Percentiles rank a stretch among this genome's conserved stretches.
Conservation (phyloP, 176 grass and related monocot genomes). For the Zea mays region Zm-B73-REFERENCE-NAM-5.0 NC_050096.1:233249001-233249500, state of each 20-base stretch:
- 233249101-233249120: constrained; percentile 18
- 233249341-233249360: constrained; percentile 84
- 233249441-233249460: constrained; percentile 75
- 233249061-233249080: constrained; percentile 7
- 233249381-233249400: constrained; percentile 96
- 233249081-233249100: constrained; percentile 24
- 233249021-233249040: constrained; percentile 11
- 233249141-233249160: constrained; percentile 11
- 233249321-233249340: constrained; percentile 70
- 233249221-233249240: constrained; percentile 5
- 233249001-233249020: constrained; percentile 13
- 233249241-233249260: constrained; percentile 38
- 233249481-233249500: constrained; percentile 31
- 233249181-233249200: constrained; percentile 22
- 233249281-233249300: constrained; percentile 88
- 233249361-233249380: constrained; percentile 89
- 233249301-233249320: constrained; percentile 87
- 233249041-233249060: not conserved
- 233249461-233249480: constrained; percentile 35
- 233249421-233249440: constrained; percentile 80
- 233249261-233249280: constrained; percentile 74
- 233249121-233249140: constrained; percentile 17
- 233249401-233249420: constrained; percentile 68
- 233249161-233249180: constrained; percentile 27
- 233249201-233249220: constrained; percentile 3